phyloP scores from a whole-genome alignment of 805 yeast genomes.

The Osmozyma mogii region DNA sequence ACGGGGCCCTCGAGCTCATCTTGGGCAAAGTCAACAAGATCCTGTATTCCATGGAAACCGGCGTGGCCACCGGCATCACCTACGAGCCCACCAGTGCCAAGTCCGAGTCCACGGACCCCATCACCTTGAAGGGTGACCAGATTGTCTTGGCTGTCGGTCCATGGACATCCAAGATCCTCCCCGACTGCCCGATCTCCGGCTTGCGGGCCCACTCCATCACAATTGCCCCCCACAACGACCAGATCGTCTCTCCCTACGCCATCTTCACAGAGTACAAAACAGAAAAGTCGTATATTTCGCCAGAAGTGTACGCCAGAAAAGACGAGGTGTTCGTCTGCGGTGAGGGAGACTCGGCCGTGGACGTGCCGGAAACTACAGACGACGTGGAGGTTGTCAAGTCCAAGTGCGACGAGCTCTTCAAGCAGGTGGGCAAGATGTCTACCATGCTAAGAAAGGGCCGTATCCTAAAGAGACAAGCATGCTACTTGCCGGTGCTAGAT shows the following conservation, averaged over 20 bases:
- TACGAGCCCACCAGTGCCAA: slow-evolving; percentile 43
- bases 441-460: slow-evolving; percentile 65
- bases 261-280: slow-evolving; percentile 84
- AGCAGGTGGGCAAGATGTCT: slow-evolving; percentile 70
- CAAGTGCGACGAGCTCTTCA: slow-evolving; percentile 81
- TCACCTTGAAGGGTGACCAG: slow-evolving; percentile 59
- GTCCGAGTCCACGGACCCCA: slow-evolving; percentile 19
- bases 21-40: slow-evolving; percentile 78
- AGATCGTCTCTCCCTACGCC: slow-evolving; percentile 81
- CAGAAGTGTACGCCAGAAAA: slow-evolving; percentile 90
- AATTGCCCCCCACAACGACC: slow-evolving; percentile 66
- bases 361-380: slow-evolving; percentile 89
- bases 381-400: slow-evolving; percentile 83
- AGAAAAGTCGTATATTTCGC: slow-evolving; percentile 70
- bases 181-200: slow-evolving; percentile 92
- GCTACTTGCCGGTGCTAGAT: slow-evolving; percentile 90
- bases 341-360: slow-evolving; percentile 87
- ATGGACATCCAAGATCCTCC: slow-evolving; percentile 88
- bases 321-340: slow-evolving; percentile 98
- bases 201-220: slow-evolving; percentile 93
- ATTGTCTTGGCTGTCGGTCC: slow-evolving; percentile 90
- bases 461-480: slow-evolving; percentile 80
- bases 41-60: slow-evolving; percentile 51
- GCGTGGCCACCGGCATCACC: slow-evolving; percentile 65
- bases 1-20: slow-evolving; percentile 76